These are phyloP conservation scores for Tanacetum coccineum DNA, from an alignment of 129 eudicot genomes.

Conservation along the genomic window DNA sequence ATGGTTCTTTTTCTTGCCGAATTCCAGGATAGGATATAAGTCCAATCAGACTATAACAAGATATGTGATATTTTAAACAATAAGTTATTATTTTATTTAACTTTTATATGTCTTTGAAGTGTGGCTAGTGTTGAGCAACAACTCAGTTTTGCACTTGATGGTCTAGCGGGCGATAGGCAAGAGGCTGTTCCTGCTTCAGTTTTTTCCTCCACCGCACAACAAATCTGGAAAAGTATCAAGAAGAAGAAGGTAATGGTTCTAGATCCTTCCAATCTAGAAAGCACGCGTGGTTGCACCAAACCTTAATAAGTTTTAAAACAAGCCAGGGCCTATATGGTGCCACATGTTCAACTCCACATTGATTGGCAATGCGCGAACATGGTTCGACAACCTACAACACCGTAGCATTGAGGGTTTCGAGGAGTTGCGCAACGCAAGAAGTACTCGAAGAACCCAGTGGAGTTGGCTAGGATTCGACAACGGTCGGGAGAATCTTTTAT, in stretches of 20 bases:
- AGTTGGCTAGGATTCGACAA: no score
- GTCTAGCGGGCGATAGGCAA: slow-evolving; percentile 34
- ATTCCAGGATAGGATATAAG: not conserved
- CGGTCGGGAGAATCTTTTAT: no score
- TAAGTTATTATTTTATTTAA: not conserved
- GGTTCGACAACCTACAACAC: no score
- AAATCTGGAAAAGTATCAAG: slow-evolving; percentile 67
- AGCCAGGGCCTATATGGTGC: no score
- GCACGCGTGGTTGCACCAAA: no score
- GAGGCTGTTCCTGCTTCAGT: slow-evolving; percentile 69
- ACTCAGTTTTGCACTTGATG: slow-evolving; percentile 33
- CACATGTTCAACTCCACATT: no score
- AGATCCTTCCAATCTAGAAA: slow-evolving; percentile 4
- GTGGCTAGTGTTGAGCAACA: slow-evolving; percentile 59
- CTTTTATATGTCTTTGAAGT: slow-evolving; percentile 33
- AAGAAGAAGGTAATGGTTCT: slow-evolving; percentile 53
- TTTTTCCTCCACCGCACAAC: slow-evolving; percentile 65
- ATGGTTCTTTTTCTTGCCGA: not conserved
- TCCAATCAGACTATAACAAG: not conserved
- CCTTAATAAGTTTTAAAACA: no score
- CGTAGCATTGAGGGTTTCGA: no score
- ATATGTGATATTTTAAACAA: not conserved
- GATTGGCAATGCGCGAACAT: no score
- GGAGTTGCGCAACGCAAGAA: no score
- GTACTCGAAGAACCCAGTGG: no score